These are phyloP conservation scores for Cadophora gregata DNA, from an alignment of 2,329 filamentous ascomycete genomes.

Conservation along the genomic window DNA sequence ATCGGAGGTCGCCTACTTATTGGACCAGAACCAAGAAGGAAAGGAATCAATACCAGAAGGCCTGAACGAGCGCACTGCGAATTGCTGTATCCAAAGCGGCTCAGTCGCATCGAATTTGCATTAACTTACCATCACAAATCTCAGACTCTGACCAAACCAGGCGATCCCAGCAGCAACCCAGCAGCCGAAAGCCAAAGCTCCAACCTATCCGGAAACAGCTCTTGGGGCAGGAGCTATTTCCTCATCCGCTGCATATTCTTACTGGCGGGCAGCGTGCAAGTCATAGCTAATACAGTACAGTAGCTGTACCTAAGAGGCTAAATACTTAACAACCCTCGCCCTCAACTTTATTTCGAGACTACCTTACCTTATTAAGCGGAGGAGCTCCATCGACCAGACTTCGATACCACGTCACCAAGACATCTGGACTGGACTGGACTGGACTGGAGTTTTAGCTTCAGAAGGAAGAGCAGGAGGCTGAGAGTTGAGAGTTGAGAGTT, in stretches of 20 bases:
- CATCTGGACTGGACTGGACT: neutral
- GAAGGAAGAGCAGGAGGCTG: neutral
- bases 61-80: neutral
- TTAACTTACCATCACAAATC: constrained; percentile 10
- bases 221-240: neutral
- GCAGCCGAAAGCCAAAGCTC: neutral
- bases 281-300: no score
- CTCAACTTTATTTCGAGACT: neutral
- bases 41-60: neutral
- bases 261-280: neutral
- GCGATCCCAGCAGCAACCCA: neutral
- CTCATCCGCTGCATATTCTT: neutral
- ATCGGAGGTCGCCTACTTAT: neutral
- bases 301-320: constrained; percentile 2
- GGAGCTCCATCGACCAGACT: neutral
- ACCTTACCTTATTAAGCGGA: no score
- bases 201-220: no score
- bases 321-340: neutral
- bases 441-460: constrained; percentile 7
- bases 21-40: neutral
- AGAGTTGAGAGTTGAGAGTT: no score
- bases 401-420: constrained; percentile 1
- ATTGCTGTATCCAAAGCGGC: neutral
- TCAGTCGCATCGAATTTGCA: constrained; percentile 6
- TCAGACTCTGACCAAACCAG: neutral